These are phyloP conservation scores for Phytophthora hybrid DNA, from an alignment of 352 stramenopile species.

Conservation along the genomic window DNA sequence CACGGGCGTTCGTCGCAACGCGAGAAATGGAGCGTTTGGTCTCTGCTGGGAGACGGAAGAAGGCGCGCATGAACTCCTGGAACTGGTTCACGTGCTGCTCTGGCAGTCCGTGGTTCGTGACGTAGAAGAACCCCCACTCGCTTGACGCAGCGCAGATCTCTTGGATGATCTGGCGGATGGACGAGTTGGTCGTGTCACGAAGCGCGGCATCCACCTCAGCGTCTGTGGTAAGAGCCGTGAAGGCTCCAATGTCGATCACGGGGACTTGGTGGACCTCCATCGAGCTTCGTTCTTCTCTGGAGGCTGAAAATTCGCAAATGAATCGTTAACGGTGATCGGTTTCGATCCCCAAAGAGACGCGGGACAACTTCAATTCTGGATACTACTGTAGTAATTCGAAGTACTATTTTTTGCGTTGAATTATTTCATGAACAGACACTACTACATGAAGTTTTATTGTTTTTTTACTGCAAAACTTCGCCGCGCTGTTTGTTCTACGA, in stretches of 20 bases:
- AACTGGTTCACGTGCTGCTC: slow-evolving; percentile 68
- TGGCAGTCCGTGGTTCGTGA: slow-evolving; percentile 81
- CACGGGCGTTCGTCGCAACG: slow-evolving; percentile 84
- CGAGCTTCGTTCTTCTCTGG: not conserved
- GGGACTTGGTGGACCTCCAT: not conserved
- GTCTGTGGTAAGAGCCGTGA: not conserved
- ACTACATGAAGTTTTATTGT: not conserved
- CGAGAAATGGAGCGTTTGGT: slow-evolving; percentile 69
- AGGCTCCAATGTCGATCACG: not conserved
- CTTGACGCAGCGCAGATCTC: slow-evolving; percentile 52
- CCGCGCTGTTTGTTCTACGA: not conserved
- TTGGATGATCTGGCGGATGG: not conserved
- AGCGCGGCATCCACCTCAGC: not conserved
- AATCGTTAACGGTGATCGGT: not conserved
- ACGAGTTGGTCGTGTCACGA: not conserved
- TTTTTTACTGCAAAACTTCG: not conserved
- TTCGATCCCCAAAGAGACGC: not conserved
- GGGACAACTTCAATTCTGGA: not conserved
- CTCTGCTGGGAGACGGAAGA: slow-evolving; percentile 83
- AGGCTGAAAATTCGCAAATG: not conserved
- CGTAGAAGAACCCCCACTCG: slow-evolving; percentile 94
- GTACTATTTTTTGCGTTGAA: not conserved
- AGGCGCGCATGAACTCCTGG: slow-evolving; percentile 65
- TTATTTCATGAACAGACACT: too few relatives aligned
- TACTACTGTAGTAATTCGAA: not conserved